These are phyloP conservation scores for Sporothrix pallida DNA, from an alignment of 2,329 filamentous ascomycete species.

Conservation along the genomic window DNA sequence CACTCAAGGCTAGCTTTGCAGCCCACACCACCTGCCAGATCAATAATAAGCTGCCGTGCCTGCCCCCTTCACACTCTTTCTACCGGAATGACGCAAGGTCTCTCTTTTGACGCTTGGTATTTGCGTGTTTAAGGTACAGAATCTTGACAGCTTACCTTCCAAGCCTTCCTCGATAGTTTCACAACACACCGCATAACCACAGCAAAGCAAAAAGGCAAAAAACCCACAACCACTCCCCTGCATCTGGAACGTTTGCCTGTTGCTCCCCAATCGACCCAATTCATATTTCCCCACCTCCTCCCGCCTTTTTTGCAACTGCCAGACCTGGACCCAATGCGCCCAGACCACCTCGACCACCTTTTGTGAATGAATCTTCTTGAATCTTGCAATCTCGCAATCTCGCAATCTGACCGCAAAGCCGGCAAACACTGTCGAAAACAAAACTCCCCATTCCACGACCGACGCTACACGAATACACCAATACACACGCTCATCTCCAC, in stretches of 20 bases:
- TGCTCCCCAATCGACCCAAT: conserved; percentile 4
- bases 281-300: conserved; percentile 1
- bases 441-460: background rate
- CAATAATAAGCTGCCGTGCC: background rate
- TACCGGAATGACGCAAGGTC: conserved; percentile 9
- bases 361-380: background rate
- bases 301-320: conserved; percentile 17
- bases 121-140: background rate
- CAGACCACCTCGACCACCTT: background rate
- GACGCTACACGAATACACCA: background rate
- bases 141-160: background rate
- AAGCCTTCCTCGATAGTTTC: background rate
- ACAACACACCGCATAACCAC: background rate
- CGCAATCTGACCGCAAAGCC: conserved; percentile 2
- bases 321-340: background rate
- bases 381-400: background rate
- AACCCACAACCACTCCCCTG: background rate
- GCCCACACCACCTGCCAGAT: background rate
- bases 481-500: background rate
- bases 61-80: background rate
- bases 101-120: background rate
- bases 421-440: too few species aligned
- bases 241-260: background rate
- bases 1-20: background rate
- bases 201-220: background rate